phyloP scores from a whole-genome alignment of 129 eudicot genomes.

The Lonicera japonica region DNA sequence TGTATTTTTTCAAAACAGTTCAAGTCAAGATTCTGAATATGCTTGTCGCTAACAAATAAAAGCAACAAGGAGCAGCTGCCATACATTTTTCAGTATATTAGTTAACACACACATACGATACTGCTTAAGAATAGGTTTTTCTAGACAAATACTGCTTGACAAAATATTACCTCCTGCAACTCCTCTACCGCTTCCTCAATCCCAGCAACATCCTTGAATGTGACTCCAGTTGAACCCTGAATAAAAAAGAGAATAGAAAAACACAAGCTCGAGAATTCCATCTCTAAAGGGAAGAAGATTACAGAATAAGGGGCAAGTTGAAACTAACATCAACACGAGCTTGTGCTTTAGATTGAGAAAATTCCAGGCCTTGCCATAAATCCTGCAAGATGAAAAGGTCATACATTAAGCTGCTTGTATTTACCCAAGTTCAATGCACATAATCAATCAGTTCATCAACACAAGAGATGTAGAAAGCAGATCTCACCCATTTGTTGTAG shows the following conservation, averaged over 20 bases:
- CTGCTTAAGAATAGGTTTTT: no score
- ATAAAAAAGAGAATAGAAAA: background rate
- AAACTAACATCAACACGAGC: constrained; percentile 95
- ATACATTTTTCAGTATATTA: no score
- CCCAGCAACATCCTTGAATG: constrained; percentile 87
- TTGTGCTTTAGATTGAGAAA: constrained; percentile 91
- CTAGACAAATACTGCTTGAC: background rate
- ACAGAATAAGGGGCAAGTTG: constrained; percentile 1
- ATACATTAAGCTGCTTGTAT: background rate
- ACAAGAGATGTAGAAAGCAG: background rate
- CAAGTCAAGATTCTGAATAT: no score
- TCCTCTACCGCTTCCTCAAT: constrained; percentile 95
- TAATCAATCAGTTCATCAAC: background rate
- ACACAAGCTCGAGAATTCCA: constrained; percentile 3
- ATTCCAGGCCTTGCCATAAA: constrained; percentile 96
- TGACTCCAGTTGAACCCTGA: constrained; percentile 96
- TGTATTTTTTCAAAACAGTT: no score
- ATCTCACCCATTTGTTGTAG: constrained; percentile 78
- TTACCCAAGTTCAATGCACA: background rate
- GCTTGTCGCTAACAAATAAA: no score
- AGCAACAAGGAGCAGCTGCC: no score
- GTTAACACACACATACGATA: no score
- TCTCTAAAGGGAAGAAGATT: constrained; percentile 8
- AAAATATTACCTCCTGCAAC: constrained; percentile 77
- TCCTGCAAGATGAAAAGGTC: constrained; percentile 47